A percentile compares a stretch with the other conserved stretches of the same genome.
These are phyloP conservation scores for Protomyces lactucae-debilis DNA, from an alignment of 1,139 yeast species.

Conservation along the genomic window DNA sequence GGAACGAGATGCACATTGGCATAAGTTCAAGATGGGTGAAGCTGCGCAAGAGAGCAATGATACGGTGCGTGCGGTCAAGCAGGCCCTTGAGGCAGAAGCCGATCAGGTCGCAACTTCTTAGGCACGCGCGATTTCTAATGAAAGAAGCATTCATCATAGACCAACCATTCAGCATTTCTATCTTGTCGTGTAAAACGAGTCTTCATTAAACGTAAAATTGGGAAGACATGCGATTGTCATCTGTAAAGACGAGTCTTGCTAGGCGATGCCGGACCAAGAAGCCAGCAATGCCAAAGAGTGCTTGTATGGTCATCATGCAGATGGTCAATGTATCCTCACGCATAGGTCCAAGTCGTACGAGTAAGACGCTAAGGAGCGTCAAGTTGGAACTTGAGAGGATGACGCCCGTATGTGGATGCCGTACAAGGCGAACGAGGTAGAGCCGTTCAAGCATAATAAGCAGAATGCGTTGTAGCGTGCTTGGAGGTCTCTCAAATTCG, in stretches of 20 bases:
- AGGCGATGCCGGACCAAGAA: slow-evolving; percentile 71
- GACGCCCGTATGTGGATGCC: slow-evolving; percentile 36
- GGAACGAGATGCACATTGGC: slow-evolving; percentile 52
- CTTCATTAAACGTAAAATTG: slow-evolving; percentile 4
- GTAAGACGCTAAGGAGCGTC: slow-evolving; percentile 75
- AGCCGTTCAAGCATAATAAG: slow-evolving; percentile 44
- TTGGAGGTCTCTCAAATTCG: slow-evolving; percentile 38
- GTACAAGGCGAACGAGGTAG: slow-evolving; percentile 51
- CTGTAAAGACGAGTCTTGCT: slow-evolving; percentile 83
- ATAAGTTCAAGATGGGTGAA: neutral
- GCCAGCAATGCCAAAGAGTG: slow-evolving; percentile 60
- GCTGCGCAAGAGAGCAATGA: neutral
- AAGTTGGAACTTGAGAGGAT: slow-evolving; percentile 63
- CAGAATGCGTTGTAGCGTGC: slow-evolving; percentile 38
- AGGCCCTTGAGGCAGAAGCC: neutral
- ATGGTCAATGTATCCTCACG: slow-evolving; percentile 72
- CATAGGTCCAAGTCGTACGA: slow-evolving; percentile 86
- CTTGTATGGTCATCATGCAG: slow-evolving; percentile 57
- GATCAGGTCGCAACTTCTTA: neutral
- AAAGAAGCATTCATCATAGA: neutral
- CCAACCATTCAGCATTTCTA: neutral
- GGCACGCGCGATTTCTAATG: neutral
- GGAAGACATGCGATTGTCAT: slow-evolving; percentile 53
- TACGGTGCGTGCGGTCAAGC: neutral
- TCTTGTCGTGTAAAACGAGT: neutral